Conservation (phyloP, 2,329 filamentous ascomycete species). For the Fusarium bactridioides region DNA sequence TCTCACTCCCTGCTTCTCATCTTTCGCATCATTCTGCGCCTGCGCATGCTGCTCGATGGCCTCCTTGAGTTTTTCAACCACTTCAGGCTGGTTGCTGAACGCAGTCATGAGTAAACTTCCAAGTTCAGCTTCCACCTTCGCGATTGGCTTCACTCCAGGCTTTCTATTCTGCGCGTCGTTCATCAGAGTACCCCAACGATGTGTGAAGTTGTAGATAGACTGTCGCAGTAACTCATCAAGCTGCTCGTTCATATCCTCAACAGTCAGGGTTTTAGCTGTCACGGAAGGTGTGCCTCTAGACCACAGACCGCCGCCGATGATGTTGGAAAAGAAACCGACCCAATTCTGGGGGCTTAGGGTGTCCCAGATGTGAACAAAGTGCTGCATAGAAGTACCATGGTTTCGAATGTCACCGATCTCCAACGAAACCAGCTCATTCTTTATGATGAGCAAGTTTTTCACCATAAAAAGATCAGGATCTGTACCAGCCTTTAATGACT, state of each 20-base stretch:
- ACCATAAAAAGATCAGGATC: conserved; percentile 93
- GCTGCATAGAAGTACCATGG: conserved; percentile 59
- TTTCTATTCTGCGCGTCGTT: conserved; percentile 59
- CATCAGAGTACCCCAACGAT: conserved; percentile 63
- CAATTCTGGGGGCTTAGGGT: conserved; percentile 66
- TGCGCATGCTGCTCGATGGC: conserved; percentile 65
- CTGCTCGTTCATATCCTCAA: conserved; percentile 70
- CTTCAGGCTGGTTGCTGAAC: conserved; percentile 67
- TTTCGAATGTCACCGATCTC: conserved; percentile 80
- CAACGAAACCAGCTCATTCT: conserved; percentile 94
- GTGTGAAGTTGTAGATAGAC: conserved; percentile 69
- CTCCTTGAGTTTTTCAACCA: conserved; percentile 67
- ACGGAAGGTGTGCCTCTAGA: conserved; percentile 48
- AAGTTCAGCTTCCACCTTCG: conserved; percentile 63
- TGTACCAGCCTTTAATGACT: conserved; percentile 64
- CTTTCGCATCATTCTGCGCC: conserved; percentile 57
- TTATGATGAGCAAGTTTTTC: conserved; percentile 92
- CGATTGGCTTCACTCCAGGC: conserved; percentile 58
- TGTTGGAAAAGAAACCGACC: conserved; percentile 65
- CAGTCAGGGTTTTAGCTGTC: conserved; percentile 51
- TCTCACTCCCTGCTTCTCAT: conserved; percentile 46
- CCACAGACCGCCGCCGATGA: conserved; percentile 65
- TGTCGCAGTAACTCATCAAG: conserved; percentile 69
- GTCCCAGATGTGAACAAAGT: conserved; percentile 72
- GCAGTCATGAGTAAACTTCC: conserved; percentile 64